phyloP scores from a whole-genome alignment of 345 rosid genomes.

The Bruguiera sexangula region DNA sequence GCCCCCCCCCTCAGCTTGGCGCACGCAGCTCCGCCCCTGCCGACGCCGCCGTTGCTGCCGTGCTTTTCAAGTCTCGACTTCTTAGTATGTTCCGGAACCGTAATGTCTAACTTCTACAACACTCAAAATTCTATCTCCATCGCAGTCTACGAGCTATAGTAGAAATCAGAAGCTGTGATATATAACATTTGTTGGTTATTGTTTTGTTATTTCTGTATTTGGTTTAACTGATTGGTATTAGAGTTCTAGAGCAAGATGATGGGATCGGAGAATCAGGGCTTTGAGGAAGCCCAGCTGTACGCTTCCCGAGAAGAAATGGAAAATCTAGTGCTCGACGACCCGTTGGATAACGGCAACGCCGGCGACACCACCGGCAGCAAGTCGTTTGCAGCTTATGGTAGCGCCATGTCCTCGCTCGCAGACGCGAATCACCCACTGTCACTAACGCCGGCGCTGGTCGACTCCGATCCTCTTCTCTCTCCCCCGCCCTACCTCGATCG shows the following conservation, averaged over 20 bases:
- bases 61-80: conserved; percentile 61
- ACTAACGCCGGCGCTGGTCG: conserved; percentile 45
- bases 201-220: no score
- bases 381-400: conserved; percentile 34
- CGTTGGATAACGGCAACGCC: conserved; percentile 17
- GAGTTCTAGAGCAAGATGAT: conserved; percentile 41
- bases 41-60: conserved; percentile 30
- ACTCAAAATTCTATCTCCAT: no score
- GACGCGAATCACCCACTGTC: conserved; percentile 42
- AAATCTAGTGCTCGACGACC: conserved; percentile 56
- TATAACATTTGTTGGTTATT: no score
- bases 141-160: no score
- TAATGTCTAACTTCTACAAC: conserved; percentile 13
- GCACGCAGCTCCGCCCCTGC: conserved; percentile 17
- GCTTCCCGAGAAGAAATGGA: conserved; percentile 73
- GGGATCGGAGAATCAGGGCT: conserved; percentile 75
- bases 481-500: conserved; percentile 31
- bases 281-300: conserved; percentile 49
- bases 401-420: conserved; percentile 57
- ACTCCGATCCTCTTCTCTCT: conserved; percentile 72
- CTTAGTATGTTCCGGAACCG: conserved; percentile 34
- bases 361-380: conserved; percentile 1
- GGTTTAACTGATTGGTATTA: no score
- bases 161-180: no score
- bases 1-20: conserved; percentile 21